Evolutionary conservation across 2,329 filamentous ascomycete genomes (phyloP).

Genomic region (Nakataea oryzae): DNA sequence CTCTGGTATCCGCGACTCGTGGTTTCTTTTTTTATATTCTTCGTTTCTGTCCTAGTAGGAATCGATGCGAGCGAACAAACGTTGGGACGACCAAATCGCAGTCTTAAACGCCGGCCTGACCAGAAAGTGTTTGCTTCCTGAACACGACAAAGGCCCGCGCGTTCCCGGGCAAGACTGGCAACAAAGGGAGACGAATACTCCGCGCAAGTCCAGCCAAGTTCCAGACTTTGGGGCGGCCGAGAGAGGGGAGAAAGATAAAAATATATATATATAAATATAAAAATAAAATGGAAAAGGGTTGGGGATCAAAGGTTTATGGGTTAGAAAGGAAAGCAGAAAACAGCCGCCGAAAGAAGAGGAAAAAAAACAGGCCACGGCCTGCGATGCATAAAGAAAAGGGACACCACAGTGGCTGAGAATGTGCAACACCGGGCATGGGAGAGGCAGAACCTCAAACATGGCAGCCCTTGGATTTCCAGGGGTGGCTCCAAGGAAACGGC

Average conservation of each 20-base stretch:
- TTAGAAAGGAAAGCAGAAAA: not conserved
- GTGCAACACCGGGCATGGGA: not conserved
- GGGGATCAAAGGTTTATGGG: not conserved
- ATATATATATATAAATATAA: no score
- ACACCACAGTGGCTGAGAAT: not conserved
- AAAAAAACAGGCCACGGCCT: not conserved
- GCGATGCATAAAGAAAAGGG: not conserved
- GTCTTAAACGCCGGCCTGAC: not conserved
- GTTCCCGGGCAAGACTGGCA: not conserved
- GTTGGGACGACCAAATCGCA: not conserved
- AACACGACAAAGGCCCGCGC: not conserved
- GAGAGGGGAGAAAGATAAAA: not conserved
- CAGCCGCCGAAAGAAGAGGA: not conserved
- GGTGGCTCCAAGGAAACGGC: not conserved
- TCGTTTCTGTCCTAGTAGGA: not conserved
- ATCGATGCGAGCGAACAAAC: not conserved
- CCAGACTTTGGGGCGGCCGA: not conserved
- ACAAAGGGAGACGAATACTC: not conserved
- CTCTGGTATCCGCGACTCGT: not conserved
- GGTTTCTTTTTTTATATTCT: not conserved
- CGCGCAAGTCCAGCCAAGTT: not conserved
- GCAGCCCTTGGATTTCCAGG: constrained; percentile 1
- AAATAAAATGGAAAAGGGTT: not conserved
- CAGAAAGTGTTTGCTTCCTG: not conserved
- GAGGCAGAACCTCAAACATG: not conserved